phyloP scores from a whole-genome alignment of 2,329 filamentous ascomycete species.

The Zarea fungicola region DNA sequence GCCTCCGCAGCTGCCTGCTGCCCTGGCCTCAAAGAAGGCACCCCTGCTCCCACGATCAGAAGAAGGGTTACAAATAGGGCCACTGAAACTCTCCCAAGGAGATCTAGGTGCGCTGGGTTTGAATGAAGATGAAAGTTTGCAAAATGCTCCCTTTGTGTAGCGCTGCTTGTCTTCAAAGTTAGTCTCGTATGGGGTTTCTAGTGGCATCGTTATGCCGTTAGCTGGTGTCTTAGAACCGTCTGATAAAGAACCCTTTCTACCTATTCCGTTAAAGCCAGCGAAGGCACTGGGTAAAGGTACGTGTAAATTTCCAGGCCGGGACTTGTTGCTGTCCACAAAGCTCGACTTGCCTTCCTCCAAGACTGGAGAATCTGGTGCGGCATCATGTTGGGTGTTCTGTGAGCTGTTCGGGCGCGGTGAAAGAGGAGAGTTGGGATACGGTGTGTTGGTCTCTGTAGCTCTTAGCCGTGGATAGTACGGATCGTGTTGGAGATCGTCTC shows the following conservation, averaged over 20 bases:
- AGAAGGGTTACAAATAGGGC: not conserved
- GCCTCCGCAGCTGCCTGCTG: not conserved
- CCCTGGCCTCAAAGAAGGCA: not conserved
- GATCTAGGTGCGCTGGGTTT: not conserved
- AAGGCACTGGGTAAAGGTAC: not conserved
- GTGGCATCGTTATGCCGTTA: not conserved
- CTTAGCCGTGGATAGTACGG: no score
- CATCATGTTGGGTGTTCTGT: no score
- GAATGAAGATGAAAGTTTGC: not conserved
- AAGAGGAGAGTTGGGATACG: not conserved
- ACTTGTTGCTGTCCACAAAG: slow-evolving; percentile 7
- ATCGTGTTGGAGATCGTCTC: no score
- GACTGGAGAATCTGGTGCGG: not conserved
- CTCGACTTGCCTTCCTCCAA: not conserved
- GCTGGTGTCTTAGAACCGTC: not conserved
- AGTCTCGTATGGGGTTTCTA: not conserved
- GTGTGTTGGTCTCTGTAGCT: no score
- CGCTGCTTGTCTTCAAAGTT: not conserved
- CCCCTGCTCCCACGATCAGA: not conserved
- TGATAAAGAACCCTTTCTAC: not conserved
- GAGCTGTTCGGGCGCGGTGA: no score
- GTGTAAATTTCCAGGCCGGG: not conserved
- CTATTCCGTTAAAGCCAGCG: not conserved
- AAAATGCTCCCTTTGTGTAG: slow-evolving; percentile 8
- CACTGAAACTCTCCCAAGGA: slow-evolving; percentile 6